Percentiles rank a stretch among this genome's conserved stretches.
Evolutionary conservation across 2,329 filamentous ascomycete genomes (phyloP).

Genomic region (Penicillium sp.): DNA sequence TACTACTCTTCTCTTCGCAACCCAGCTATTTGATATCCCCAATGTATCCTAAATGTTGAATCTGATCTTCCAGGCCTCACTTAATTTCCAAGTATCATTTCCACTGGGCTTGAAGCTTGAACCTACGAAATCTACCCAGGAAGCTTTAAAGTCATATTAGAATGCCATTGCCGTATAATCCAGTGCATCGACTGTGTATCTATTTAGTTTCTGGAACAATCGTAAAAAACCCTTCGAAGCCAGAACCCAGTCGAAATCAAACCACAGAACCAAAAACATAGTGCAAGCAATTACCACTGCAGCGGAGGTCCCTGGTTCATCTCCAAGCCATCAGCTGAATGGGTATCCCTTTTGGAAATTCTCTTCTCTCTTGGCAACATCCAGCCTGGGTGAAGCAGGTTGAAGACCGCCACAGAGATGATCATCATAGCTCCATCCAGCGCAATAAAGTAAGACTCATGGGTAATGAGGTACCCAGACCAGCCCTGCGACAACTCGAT

Average conservation of each 20-base stretch:
- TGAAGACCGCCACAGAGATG: slow-evolving; percentile 48
- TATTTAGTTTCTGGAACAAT: background rate
- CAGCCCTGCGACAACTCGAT: slow-evolving; percentile 55
- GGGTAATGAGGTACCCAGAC: slow-evolving; percentile 54
- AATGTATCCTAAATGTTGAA: background rate
- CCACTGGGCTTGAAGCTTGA: background rate
- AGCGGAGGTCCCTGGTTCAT: slow-evolving; percentile 1
- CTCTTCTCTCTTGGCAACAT: slow-evolving; percentile 31
- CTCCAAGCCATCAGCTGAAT: slow-evolving; percentile 15
- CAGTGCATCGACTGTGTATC: background rate
- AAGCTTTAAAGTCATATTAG: background rate
- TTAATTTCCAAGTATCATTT: background rate
- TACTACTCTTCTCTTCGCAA: background rate
- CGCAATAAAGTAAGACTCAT: slow-evolving; percentile 52
- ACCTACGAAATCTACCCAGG: background rate
- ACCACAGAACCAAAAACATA: background rate
- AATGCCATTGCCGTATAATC: background rate
- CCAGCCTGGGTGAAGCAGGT: slow-evolving; percentile 49
- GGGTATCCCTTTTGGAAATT: slow-evolving; percentile 7
- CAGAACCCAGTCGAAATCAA: background rate
- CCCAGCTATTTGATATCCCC: background rate
- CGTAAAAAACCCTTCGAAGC: background rate
- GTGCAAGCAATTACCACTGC: background rate
- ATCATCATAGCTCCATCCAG: slow-evolving; percentile 55
- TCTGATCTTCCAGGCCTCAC: background rate